Conservation (phyloP, 495 filamentous ascomycete species). For the Cercophora newfieldiana region DNA sequence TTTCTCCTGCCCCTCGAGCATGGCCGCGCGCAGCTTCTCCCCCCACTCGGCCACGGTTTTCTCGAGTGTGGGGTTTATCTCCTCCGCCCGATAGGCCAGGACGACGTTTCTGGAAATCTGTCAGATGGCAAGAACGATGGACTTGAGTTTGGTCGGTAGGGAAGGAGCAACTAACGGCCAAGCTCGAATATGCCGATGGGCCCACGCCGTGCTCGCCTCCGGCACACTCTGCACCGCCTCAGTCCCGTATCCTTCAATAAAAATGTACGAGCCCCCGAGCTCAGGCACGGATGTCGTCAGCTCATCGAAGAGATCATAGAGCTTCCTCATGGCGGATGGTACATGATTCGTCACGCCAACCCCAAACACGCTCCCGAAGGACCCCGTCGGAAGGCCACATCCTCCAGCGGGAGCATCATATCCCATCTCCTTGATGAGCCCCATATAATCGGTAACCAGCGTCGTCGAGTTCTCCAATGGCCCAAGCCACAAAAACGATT, state of each 20-base stretch:
- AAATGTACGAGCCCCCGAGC: conserved; percentile 42
- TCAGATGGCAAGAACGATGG: neutral
- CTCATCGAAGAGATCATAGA: conserved; percentile 43
- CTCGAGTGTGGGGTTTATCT: conserved; percentile 1
- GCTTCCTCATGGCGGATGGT: conserved; percentile 39
- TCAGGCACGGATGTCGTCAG: conserved; percentile 18
- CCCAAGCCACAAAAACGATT: neutral
- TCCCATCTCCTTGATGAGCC: neutral
- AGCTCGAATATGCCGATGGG: conserved; percentile 41
- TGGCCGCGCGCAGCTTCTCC: conserved; percentile 11
- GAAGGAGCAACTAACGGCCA: conserved; percentile 26
- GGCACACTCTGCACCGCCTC: conserved; percentile 44
- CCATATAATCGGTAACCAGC: neutral
- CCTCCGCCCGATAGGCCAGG: neutral
- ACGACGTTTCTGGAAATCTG: neutral
- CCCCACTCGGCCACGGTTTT: neutral
- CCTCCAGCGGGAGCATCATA: conserved; percentile 13
- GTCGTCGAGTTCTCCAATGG: neutral
- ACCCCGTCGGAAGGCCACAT: conserved; percentile 40
- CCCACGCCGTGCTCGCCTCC: conserved; percentile 43
- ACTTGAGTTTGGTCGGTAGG: no score
- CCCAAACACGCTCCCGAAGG: conserved; percentile 45
- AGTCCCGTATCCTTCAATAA: conserved; percentile 56
- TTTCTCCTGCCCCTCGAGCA: neutral
- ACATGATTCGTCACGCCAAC: conserved; percentile 48